phyloP scores from a whole-genome alignment of 306 rosid species.

The Begonia loranthoides region DNA sequence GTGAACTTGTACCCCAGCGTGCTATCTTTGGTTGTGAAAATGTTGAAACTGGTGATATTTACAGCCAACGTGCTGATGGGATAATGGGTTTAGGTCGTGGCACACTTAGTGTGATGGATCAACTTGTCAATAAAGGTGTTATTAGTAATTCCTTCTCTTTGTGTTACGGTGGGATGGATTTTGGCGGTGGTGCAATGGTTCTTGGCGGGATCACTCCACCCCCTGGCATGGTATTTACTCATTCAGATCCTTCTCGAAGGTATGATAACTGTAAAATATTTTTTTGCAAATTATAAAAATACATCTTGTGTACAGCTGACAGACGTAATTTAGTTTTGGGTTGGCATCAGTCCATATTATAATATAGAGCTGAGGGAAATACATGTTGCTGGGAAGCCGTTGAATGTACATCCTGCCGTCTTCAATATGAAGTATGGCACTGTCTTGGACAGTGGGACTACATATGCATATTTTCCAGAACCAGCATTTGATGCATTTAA shows the following conservation, averaged over 20 bases:
- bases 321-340: slow-evolving; percentile 25
- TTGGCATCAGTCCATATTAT: slow-evolving; percentile 39
- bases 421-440: slow-evolving; percentile 34
- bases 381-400: slow-evolving; percentile 29
- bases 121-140: slow-evolving; percentile 33
- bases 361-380: slow-evolving; percentile 38
- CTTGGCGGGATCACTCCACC: slow-evolving; percentile 33
- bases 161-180: slow-evolving; percentile 44
- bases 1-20: slow-evolving; percentile 32
- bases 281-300: slow-evolving; percentile 1
- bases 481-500: slow-evolving; percentile 28
- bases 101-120: slow-evolving; percentile 40
- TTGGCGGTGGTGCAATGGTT: slow-evolving; percentile 52
- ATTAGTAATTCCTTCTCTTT: slow-evolving; percentile 35
- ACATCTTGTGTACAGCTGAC: slow-evolving; percentile 23
- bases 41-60: slow-evolving; percentile 41
- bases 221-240: slow-evolving; percentile 33
- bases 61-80: slow-evolving; percentile 42
- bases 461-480: slow-evolving; percentile 39
- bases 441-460: slow-evolving; percentile 48
- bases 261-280: slow-evolving; percentile 1
- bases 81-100: slow-evolving; percentile 47
- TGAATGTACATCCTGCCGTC: slow-evolving; percentile 25
- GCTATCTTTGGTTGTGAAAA: slow-evolving; percentile 45
- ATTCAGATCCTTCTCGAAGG: slow-evolving; percentile 36